phyloP scores from a whole-genome alignment of 129 eudicot species.

The Flaveria trinervia region DNA sequence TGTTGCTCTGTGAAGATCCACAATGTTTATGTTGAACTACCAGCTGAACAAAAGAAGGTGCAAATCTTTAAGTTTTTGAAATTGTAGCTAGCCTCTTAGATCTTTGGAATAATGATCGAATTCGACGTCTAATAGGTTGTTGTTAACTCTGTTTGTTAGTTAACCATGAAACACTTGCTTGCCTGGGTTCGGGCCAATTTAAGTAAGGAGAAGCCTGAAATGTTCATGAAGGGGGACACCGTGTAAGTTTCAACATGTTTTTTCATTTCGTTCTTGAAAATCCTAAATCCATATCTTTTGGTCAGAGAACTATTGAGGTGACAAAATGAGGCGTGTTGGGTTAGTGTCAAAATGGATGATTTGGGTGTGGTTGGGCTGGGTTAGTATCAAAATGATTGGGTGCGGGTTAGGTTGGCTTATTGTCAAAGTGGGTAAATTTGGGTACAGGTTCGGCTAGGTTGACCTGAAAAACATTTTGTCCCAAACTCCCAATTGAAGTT shows the following conservation, averaged over 20 bases:
- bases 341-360: background rate
- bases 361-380: background rate
- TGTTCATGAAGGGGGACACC: conserved; percentile 94
- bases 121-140: too few species aligned
- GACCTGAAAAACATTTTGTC: background rate
- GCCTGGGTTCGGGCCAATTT: conserved; percentile 76
- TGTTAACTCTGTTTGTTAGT: conserved; percentile 37
- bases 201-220: conserved; percentile 92
- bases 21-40: conserved; percentile 57
- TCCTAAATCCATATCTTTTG: background rate
- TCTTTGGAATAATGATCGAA: background rate
- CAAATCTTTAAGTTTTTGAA: background rate
- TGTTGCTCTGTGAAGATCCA: conserved; percentile 88
- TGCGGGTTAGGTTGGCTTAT: background rate
- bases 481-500: too few species aligned
- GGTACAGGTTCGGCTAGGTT: background rate
- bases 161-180: conserved; percentile 83
- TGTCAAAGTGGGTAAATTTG: background rate
- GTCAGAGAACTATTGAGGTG: background rate
- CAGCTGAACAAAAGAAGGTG: conserved; percentile 63
- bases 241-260: conserved; percentile 57
- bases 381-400: background rate
- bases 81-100: background rate
- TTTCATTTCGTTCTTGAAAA: background rate
- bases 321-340: background rate